Percentiles rank a stretch among this genome's conserved stretches.
Conservation (phyloP, 1,139 yeast genomes). For the Taphrina wiesneri region DNA sequence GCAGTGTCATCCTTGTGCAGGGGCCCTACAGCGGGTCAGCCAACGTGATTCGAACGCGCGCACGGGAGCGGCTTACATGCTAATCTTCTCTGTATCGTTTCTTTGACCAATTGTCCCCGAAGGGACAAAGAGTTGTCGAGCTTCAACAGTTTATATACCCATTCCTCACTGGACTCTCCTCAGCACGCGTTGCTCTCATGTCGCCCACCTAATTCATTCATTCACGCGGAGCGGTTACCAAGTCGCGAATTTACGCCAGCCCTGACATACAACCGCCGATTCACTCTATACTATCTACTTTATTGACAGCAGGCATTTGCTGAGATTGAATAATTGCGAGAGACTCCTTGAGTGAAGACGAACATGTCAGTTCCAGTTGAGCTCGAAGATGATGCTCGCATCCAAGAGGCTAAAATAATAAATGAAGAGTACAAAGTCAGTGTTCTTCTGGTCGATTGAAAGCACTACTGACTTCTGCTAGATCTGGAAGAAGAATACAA, state of each 20-base stretch:
- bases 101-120: slow-evolving; percentile 41
- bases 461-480: slow-evolving; percentile 41
- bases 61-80: slow-evolving; percentile 52
- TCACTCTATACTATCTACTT: too few relatives aligned
- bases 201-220: background rate
- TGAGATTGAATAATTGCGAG: background rate
- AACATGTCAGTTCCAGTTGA: background rate
- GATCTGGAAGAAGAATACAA: slow-evolving; percentile 95
- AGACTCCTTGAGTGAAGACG: background rate
- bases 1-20: slow-evolving; percentile 98
- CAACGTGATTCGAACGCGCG: background rate
- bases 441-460: background rate
- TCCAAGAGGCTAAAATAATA: slow-evolving; percentile 13
- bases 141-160: background rate
- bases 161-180: background rate
- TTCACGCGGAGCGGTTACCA: background rate
- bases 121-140: background rate
- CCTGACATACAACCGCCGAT: too few relatives aligned
- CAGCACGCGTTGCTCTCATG: background rate
- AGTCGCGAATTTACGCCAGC: slow-evolving; percentile 12
- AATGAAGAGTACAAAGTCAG: slow-evolving; percentile 29
- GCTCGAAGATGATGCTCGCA: slow-evolving; percentile 20
- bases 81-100: slow-evolving; percentile 97
- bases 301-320: too few relatives aligned
- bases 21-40: slow-evolving; percentile 58